A percentile compares a stretch with the other conserved stretches of the same genome.
phyloP scores from a whole-genome alignment of 768 basidiomycete species.

The Amyloporia xantha region DNA sequence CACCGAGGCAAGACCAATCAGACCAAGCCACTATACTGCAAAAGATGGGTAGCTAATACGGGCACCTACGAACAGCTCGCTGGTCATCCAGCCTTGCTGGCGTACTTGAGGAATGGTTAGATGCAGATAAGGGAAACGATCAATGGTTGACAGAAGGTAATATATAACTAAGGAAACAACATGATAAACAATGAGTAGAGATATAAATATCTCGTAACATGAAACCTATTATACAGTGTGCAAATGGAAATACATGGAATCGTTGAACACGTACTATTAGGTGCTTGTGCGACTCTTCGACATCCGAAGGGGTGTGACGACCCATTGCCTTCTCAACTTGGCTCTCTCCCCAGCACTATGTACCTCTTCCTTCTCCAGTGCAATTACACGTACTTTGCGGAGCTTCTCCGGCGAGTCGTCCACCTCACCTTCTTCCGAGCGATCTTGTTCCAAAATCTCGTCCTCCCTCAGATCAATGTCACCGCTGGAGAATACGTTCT shows the following conservation, averaged over 20 bases:
- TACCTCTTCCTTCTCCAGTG: conserved; percentile 33
- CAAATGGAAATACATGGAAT: neutral
- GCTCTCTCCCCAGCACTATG: conserved; percentile 27
- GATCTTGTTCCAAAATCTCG: conserved; percentile 73
- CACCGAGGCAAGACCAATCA: too few species aligned
- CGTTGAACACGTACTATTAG: neutral
- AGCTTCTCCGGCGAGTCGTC: conserved; percentile 61
- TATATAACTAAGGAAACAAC: too few species aligned
- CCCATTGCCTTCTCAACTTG: conserved; percentile 41
- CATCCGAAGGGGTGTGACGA: conserved; percentile 37
- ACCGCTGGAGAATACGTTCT: conserved; percentile 57
- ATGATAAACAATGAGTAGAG: too few species aligned
- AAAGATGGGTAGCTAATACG: too few species aligned
- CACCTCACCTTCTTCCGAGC: conserved; percentile 70
- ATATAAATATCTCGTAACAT: too few species aligned
- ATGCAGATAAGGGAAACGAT: too few species aligned
- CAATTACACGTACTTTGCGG: conserved; percentile 50
- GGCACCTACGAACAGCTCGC: too few species aligned
- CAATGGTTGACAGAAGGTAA: too few species aligned
- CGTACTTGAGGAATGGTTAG: too few species aligned
- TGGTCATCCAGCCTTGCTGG: too few species aligned
- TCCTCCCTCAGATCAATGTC: conserved; percentile 68
- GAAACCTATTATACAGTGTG: neutral
- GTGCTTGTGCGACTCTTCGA: conserved; percentile 20
- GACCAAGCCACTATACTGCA: too few species aligned